These are phyloP conservation scores for Plantago coronopus DNA, from an alignment of 305 asterid species.

Conservation along the genomic window DNA sequence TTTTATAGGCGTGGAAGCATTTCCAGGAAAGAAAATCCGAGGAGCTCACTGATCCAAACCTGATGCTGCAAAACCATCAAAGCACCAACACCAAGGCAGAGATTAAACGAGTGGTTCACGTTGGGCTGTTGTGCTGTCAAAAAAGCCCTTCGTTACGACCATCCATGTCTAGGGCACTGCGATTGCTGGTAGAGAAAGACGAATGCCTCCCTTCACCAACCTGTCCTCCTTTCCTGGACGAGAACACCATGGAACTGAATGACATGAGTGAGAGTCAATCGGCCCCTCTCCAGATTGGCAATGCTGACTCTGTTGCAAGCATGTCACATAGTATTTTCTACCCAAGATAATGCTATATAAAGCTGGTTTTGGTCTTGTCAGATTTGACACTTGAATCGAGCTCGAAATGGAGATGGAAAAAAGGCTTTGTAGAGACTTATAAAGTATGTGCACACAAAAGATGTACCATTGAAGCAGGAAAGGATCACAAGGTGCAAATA, in stretches of 20 bases:
- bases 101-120: slow-evolving; percentile 49
- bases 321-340: slow-evolving; percentile 58
- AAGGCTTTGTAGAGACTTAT: neutral
- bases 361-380: neutral
- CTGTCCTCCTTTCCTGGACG: slow-evolving; percentile 66
- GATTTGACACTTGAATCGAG: neutral
- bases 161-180: slow-evolving; percentile 56
- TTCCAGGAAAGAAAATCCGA: slow-evolving; percentile 46
- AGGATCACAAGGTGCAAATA: too few species aligned
- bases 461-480: too few species aligned
- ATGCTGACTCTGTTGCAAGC: slow-evolving; percentile 43
- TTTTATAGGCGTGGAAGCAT: slow-evolving; percentile 63
- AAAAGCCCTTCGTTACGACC: slow-evolving; percentile 57
- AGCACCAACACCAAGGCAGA: slow-evolving; percentile 30
- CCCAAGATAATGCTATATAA: slow-evolving; percentile 43
- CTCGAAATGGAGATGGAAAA: neutral
- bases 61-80: slow-evolving; percentile 45
- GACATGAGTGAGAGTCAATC: slow-evolving; percentile 23
- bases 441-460: too few species aligned
- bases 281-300: slow-evolving; percentile 17
- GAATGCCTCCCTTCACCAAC: slow-evolving; percentile 57
- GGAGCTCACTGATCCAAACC: slow-evolving; percentile 57
- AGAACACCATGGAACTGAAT: slow-evolving; percentile 52
- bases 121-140: slow-evolving; percentile 75
- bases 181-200: slow-evolving; percentile 51